Percentiles rank a stretch among this genome's conserved stretches.
Conservation (phyloP, 352 stramenopile species). For the Globisporangium apiculatum region DNA sequence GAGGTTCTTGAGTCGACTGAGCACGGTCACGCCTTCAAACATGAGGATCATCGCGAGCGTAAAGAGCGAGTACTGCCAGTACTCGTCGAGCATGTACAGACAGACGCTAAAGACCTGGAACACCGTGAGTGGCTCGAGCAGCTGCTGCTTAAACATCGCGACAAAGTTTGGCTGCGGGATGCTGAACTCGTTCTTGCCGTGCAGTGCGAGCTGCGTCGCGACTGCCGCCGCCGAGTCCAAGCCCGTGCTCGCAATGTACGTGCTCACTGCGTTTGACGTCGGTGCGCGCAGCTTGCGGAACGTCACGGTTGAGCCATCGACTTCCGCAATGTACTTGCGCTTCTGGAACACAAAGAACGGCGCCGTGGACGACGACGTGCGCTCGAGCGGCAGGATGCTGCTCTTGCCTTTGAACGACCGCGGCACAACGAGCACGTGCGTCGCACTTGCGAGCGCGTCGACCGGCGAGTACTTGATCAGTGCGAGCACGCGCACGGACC, state of each 20-base stretch:
- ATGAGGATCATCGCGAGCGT: constrained; percentile 97
- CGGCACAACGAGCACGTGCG: constrained; percentile 76
- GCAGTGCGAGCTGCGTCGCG: constrained; percentile 46
- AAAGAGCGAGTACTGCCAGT: constrained; percentile 99
- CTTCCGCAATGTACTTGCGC: constrained; percentile 80
- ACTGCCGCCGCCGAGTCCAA: constrained; percentile 37
- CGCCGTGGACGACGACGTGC: constrained; percentile 22
- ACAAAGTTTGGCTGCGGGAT: constrained; percentile 94
- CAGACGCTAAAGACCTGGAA: constrained; percentile 99
- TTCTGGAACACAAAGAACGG: constrained; percentile 87
- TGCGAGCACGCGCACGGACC: constrained; percentile 72
- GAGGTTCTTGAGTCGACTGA: constrained; percentile 94
- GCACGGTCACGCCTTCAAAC: constrained; percentile 96
- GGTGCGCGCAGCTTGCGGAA: constrained; percentile 78
- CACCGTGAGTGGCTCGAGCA: constrained; percentile 97
- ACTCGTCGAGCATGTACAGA: constrained; percentile 99
- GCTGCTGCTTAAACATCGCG: constrained; percentile 95
- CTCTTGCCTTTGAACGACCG: constrained; percentile 86
- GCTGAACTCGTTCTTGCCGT: constrained; percentile 91
- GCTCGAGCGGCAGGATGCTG: constrained; percentile 68
- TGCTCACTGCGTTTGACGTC: constrained; percentile 49
- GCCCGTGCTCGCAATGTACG: constrained; percentile 49
- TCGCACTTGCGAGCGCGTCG: constrained; percentile 45
- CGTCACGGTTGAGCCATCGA: constrained; percentile 32
- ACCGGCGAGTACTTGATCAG: constrained; percentile 85